A percentile compares a stretch with the other conserved stretches of the same genome.
phyloP scores from a whole-genome alignment of 2,329 filamentous ascomycete genomes.

The Curvularia spicifera region DNA sequence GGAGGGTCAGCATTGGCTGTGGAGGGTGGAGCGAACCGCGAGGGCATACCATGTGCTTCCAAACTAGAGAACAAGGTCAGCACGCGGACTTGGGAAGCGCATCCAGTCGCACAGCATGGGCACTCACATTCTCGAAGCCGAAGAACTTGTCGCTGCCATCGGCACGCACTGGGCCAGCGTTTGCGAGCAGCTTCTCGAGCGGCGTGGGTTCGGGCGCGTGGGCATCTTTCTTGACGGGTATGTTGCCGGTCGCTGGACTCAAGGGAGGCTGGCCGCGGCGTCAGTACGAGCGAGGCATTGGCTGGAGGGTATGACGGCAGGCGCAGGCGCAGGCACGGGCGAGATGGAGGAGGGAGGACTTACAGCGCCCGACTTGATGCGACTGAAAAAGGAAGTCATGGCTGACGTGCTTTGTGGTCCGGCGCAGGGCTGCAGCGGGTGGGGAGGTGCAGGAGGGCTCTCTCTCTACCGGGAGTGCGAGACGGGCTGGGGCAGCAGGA shows the following conservation, averaged over 20 bases:
- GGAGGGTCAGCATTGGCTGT: conserved; percentile 17
- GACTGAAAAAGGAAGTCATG: conserved; percentile 63
- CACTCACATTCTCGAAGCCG: conserved; percentile 92
- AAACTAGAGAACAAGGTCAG: conserved; percentile 66
- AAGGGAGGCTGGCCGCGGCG: conserved; percentile 52
- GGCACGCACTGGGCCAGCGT: conserved; percentile 77
- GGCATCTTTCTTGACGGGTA: conserved; percentile 65
- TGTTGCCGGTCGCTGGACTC: conserved; percentile 54
- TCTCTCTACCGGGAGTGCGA: conserved; percentile 19
- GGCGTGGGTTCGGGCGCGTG: conserved; percentile 64
- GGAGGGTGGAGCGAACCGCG: conserved; percentile 6
- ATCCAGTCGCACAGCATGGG: conserved; percentile 9
- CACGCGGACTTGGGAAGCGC: conserved; percentile 16
- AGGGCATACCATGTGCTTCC: conserved; percentile 88
- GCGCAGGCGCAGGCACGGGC: conserved; percentile 2
- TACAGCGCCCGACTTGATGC: conserved; percentile 59
- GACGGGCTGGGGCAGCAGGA: conserved; percentile 20
- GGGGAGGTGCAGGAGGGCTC: conserved; percentile 15
- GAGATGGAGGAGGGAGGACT: conserved; percentile 32
- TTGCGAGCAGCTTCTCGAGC: conserved; percentile 79
- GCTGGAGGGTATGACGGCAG: not conserved
- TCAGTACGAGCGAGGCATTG: conserved; percentile 36
- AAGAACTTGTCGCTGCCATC: conserved; percentile 99
- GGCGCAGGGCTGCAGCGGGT: conserved; percentile 17
- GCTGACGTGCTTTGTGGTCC: conserved; percentile 17